Conservation (phyloP, 139 green algal species). For the Picochlorum sp. region DNA sequence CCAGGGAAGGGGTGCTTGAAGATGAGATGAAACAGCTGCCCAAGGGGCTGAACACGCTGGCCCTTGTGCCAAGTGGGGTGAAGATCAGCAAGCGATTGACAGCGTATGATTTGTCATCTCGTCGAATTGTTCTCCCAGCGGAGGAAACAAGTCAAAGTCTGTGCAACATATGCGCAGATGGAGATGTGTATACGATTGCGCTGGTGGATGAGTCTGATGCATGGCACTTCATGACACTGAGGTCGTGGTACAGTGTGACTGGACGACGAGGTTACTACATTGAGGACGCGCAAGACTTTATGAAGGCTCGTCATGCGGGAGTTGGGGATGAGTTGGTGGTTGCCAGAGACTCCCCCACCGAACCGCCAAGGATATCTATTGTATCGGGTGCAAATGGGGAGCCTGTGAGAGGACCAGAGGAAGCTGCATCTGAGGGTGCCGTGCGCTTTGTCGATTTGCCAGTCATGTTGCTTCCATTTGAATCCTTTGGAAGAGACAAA, state of each 20-base stretch:
- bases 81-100: slow-evolving; percentile 16
- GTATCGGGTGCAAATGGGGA: not conserved
- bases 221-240: slow-evolving; percentile 24
- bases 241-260: slow-evolving; percentile 15
- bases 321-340: slow-evolving; percentile 24
- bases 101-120: slow-evolving; percentile 22
- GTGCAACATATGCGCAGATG: slow-evolving; percentile 3
- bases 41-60: slow-evolving; percentile 2
- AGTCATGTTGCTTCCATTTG: too few relatives aligned
- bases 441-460: too few relatives aligned
- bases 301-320: slow-evolving; percentile 2
- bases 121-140: slow-evolving; percentile 22
- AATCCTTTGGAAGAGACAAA: too few relatives aligned
- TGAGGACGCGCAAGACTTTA: slow-evolving; percentile 9
- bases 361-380: slow-evolving; percentile 15
- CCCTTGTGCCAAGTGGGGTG: slow-evolving; percentile 10
- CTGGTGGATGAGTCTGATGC: slow-evolving; percentile 17
- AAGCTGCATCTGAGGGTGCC: not conserved
- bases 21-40: not conserved
- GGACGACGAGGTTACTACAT: slow-evolving; percentile 28
- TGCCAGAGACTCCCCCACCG: not conserved
- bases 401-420: not conserved
- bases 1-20: too few relatives aligned
- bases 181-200: slow-evolving; percentile 24
- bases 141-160: not conserved